Evolutionary conservation across 768 basidiomycete genomes (phyloP).

Genomic region (Rhodotorula kratochvilovae): DNA sequence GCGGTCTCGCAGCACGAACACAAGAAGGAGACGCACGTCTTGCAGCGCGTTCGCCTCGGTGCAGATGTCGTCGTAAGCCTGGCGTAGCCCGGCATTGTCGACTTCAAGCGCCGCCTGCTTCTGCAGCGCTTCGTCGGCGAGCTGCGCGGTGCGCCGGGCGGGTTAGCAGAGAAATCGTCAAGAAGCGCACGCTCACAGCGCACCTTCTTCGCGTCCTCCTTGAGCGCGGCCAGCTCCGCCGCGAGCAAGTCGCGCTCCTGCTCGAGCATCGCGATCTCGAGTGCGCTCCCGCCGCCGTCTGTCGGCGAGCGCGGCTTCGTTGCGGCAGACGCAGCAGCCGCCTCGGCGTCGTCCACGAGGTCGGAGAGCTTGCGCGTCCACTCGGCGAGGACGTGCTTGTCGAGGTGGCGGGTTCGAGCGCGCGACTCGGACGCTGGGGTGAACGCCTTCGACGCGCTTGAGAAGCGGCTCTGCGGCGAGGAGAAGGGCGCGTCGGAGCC

Average conservation of each 20-base stretch:
- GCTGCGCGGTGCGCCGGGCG: neutral
- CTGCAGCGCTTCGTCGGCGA: neutral
- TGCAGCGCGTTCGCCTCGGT: constrained; percentile 15
- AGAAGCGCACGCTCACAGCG: neutral
- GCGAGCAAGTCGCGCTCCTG: constrained; percentile 31
- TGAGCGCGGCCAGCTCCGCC: constrained; percentile 12
- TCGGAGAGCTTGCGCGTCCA: constrained; percentile 25
- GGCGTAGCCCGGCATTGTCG: constrained; percentile 14
- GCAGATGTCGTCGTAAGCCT: constrained; percentile 25
- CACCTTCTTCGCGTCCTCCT: constrained; percentile 3
- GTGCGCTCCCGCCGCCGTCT: neutral
- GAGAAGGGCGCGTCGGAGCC: neutral
- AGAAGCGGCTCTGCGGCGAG: neutral
- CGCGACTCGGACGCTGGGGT: neutral
- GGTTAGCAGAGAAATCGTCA: neutral
- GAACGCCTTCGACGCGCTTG: neutral
- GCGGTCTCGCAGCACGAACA: neutral
- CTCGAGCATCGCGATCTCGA: constrained; percentile 29
- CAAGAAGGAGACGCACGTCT: neutral
- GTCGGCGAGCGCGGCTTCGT: neutral
- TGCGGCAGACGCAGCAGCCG: neutral
- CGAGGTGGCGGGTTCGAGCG: neutral
- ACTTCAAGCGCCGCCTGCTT: neutral
- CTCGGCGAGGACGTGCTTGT: constrained; percentile 14
- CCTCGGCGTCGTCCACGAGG: constrained; percentile 9